Evolutionary conservation across 2,329 filamentous ascomycete species (phyloP).

Genomic region (Ceratocystis cubensis): DNA sequence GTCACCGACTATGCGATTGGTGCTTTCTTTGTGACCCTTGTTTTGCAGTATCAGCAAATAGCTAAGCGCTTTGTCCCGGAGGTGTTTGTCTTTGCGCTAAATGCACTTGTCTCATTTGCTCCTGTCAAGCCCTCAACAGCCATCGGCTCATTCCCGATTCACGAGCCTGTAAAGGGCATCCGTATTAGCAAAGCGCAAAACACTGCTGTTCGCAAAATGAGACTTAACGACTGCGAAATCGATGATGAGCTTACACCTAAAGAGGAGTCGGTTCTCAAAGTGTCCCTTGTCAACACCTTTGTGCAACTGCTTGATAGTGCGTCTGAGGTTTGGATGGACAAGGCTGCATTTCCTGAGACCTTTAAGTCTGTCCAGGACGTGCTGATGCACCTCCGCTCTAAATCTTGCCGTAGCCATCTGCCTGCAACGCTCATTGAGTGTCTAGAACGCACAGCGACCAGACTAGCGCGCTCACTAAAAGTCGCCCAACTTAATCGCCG

Average conservation of each 20-base stretch:
- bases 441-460: constrained; percentile 33
- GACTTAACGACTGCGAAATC: constrained; percentile 44
- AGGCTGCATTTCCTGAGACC: constrained; percentile 60
- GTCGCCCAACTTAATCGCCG: constrained; percentile 55
- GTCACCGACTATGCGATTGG: constrained; percentile 59
- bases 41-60: constrained; percentile 67
- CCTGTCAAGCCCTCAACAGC: constrained; percentile 37
- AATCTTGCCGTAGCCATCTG: constrained; percentile 28
- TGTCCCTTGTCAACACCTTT: constrained; percentile 50
- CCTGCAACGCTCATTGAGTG: constrained; percentile 33
- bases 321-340: constrained; percentile 59
- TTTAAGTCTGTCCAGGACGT: constrained; percentile 49
- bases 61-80: constrained; percentile 86
- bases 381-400: constrained; percentile 39
- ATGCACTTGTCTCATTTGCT: constrained; percentile 57
- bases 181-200: constrained; percentile 37
- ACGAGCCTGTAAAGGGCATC: constrained; percentile 40
- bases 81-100: constrained; percentile 66
- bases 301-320: constrained; percentile 54
- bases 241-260: constrained; percentile 21
- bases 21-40: constrained; percentile 65
- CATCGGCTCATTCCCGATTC: constrained; percentile 49
- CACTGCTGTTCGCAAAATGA: constrained; percentile 39
- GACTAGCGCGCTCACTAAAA: constrained; percentile 43
- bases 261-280: constrained; percentile 35